Evolutionary conservation across 306 rosid species (phyloP), one percentile per base, ranked within the genome.

Genomic region (Quercus aquifolioides): DNA sequence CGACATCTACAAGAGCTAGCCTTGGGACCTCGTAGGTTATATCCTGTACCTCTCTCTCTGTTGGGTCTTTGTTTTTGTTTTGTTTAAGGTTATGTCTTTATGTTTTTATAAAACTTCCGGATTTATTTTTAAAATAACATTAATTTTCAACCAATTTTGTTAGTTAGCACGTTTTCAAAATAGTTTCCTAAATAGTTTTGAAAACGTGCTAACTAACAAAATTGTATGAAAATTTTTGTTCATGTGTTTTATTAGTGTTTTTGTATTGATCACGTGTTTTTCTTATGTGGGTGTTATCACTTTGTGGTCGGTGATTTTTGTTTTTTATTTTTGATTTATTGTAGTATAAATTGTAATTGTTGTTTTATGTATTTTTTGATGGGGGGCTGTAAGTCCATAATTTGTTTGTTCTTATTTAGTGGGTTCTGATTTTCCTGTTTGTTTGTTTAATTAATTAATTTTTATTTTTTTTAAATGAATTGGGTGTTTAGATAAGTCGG

Each of bases 401-500:
- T 21, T 41, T 75, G 71, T 85, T 12, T 12, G n/a, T 30, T 65
- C 55, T 18, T 33, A 26, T 23, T 86, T 71, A 17, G 30, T 13
- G 13, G 76, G 12, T 43, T 62, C 57, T 55, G 35, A 59, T 55
- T 9, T 70, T 5, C 21, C 56, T 71, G 69, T 59, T 64, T 58
- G 33, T 73, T 28, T 26, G 25, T 38, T 82, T 71, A 38, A 19
- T 59, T 2, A 9, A 6, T 26, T 26, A 12, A 26, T 26, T 26
- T 26, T 80, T 75, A 26, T 26, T 26, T 26, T 26, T 26, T 55
- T 69, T 54, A 30, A 60, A 26, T 26, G 28, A 26, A 26, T 26
- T 82, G 82, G 78, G 63, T 65, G 23, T 78, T 73, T 80, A 95
- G 99, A 86, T 67, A 95, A 91, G 84, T 95, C 99, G 56, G 91